Base-by-base conservation (phyloP, 139 green algal genomes). In the Mesostigma viride region DNA sequence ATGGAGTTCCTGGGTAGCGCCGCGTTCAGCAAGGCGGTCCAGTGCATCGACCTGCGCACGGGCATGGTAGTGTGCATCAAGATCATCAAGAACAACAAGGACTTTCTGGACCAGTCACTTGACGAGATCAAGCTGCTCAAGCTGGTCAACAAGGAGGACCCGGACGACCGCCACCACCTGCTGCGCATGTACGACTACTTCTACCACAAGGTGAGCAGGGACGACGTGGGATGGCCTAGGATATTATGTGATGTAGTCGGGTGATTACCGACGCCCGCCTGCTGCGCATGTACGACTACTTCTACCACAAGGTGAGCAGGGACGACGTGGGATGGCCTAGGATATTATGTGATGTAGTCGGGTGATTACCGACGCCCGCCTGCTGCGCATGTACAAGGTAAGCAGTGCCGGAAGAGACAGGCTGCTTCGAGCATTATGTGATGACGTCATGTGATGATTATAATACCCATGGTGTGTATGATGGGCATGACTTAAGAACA, bases 1-100 rank as follows among this genome's bases (percentile, higher is more conserved):
- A 83, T 90, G 72, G 90, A 95, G 61, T 84, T 89, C 26, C 77
- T 98, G 31, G 91, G 91, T 4, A 84, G 84, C 35, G 91, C 90
- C 2, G 91, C 90, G 0, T 98, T 98, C 83, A 91, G 84, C 79
- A 83, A 87, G n/a, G 92, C 92, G 0, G 86, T 97, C 58, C 87
- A 95, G 71, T 89, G 90, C 26, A 74, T 94, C 27, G 92, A 98
- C 74, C 69, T 90, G 8, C 85, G 91, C 68, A 94, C 83, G 0
- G 85, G 86, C 24, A 73, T 69, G 33, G 77, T 90, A 32, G 90
- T 97, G n/a, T 81, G 75, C 48, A 67, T 98, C 26, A 98, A 98
- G 72, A 91, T 97, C 51, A 89, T 98, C 68, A 96, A 96, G 79
- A 95, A 95, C 83, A 92, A 94, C 76, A 97, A 97, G 78, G 89